These are phyloP conservation scores for Axilococcus clingmanii DNA, from an alignment of 139 green algal species.

Conservation along the genomic window DNA sequence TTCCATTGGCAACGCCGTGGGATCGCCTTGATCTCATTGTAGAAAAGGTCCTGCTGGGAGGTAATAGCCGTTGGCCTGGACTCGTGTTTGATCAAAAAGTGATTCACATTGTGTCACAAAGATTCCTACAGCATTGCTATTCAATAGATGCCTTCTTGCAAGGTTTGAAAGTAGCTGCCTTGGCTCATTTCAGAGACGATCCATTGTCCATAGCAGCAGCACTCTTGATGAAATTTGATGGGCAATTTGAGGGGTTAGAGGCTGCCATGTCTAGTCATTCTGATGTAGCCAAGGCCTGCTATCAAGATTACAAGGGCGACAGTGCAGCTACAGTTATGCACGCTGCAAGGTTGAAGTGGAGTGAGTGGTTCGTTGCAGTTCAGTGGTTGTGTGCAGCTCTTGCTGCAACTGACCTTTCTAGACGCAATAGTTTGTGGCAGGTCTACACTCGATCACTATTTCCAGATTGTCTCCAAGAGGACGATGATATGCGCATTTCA, in stretches of 20 bases:
- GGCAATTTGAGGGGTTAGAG: neutral
- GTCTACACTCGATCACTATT: too few species aligned
- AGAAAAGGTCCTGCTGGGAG: conserved; percentile 23
- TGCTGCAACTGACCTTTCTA: too few species aligned
- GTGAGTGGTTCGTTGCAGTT: too few species aligned
- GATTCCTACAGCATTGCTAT: conserved; percentile 27
- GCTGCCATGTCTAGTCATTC: neutral
- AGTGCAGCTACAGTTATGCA: neutral
- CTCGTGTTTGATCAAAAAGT: conserved; percentile 26
- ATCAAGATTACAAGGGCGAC: neutral
- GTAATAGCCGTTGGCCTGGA: conserved; percentile 15
- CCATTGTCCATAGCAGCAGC: conserved; percentile 1
- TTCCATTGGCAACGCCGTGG: conserved; percentile 19
- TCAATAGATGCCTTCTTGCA: conserved; percentile 7
- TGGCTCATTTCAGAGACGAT: conserved; percentile 25
- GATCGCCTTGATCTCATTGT: conserved; percentile 25
- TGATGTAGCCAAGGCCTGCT: neutral
- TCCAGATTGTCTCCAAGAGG: too few species aligned
- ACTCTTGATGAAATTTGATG: neutral
- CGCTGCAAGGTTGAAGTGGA: too few species aligned
- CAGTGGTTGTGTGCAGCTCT: too few species aligned
- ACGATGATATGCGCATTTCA: too few species aligned
- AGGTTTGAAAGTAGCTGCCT: conserved; percentile 28
- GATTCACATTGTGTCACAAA: conserved; percentile 3
- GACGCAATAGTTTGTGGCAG: too few species aligned